Base-by-base conservation (phyloP, 805 yeast genomes). In the Wickerhamiella domercqiae region DNA sequence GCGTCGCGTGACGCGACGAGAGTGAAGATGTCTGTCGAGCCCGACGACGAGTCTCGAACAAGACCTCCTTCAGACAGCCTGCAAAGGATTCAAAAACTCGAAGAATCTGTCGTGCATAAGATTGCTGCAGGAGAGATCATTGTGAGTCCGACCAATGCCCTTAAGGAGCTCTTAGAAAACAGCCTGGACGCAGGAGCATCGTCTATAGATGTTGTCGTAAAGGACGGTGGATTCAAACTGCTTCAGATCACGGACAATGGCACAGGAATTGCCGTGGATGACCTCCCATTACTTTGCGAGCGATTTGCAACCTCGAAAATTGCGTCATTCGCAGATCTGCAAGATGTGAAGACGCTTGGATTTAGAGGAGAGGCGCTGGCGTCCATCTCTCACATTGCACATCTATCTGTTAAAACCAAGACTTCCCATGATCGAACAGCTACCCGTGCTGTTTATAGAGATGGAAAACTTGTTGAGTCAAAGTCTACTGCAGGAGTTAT, bases 121-220 rank as follows among this genome's bases (percentile, higher is more conserved):
- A 90, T 90, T 20, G 98, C 98, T 0, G 98, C 98, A 1, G 98
- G 98, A 0, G 97, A 90, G 60, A 82, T 90, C 58, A 81, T 90
- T 40, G 70, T 86, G 20, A 87, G 86, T 3, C 97, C 98, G 0
- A 79, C 87, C 4, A 90, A 87, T 54, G 98, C 98, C 0, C 61
- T 90, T 30, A 90, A 90, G 53, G 98, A 90, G 55, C 62, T 90
- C 62, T 61, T 90, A 42, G 98, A 90, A 59, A 90, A 90, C 62
- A 71, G 93, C 4, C 73, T 90, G 9, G 98, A 90, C 55, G 96
- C 98, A 0, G 65, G 68, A 0, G 63, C 93, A 9, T 66, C 86
- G 0, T 55, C 67, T 35, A 70, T 90, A 11, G 95, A 87, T 32
- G 70, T 90, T 1, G 50, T 77, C 2, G 81, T 76, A n/a, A 79